Evolutionary conservation across 495 filamentous ascomycete genomes (phyloP), one percentile per base, ranked within the genome.

Genomic region (Penicillium bovifimosum): DNA sequence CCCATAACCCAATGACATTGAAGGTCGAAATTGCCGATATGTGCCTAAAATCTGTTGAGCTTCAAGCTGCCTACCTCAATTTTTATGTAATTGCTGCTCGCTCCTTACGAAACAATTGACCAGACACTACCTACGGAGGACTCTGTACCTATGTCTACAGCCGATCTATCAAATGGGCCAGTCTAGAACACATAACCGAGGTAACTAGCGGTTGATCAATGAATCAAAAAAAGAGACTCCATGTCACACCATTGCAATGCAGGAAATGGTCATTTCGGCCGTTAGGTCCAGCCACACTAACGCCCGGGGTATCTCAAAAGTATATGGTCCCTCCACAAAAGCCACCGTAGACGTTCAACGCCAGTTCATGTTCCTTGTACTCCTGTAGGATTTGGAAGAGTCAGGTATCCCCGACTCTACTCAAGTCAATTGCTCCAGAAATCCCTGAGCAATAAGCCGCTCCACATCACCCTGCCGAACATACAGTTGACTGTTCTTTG

Each of bases 391-490:
- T 24, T 9, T 9, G 17, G 20, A 36, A 17, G 5, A 7, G 7
- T 26, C 13, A 24, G 27, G 20, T 17, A 43, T 3, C 27, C 3
- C 41, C 27, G 9, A 5, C 16, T 17, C n/a, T 24, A 40, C 54
- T 90, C 76, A 96, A 63, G 84, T 87, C 56, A 99, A 80, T 64
- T 87, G 88, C 67, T 96, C 92, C 61, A 99, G 70, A 71, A 96
- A 99, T n/a, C 95, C 95, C 68, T 97, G 95, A 13, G 88, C 83
- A 61, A 99, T 96, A 55, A 99, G 68, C 32, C 91, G 78, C 68
- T 97, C 93, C 8, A 99, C 95, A 75, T 99, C 95, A 5, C 91
- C 91, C 64, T 96, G 91, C 53, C 91, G 83, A 35, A 99, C 95
- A 64, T 91, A 96, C 60, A 97, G 93, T 62, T 99, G 95, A 62